Evolutionary conservation across 1,139 yeast species (phyloP).

Genomic region (Candida sanyaensis): DNA sequence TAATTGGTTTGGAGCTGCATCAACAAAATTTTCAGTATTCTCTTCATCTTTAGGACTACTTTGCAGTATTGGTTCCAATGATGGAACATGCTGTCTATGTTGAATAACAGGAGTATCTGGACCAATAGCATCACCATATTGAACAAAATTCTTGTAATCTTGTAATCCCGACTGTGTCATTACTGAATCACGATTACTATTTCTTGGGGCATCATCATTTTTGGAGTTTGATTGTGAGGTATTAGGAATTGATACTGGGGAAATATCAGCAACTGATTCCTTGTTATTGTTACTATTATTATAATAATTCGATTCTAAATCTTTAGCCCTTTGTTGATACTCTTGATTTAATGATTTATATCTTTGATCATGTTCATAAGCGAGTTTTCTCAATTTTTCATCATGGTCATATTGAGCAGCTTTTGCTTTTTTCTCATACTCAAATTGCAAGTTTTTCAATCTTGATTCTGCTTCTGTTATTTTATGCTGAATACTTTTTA

Average conservation of each 20-base stretch:
- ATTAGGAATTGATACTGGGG: slow-evolving; percentile 12
- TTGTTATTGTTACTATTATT: slow-evolving; percentile 2
- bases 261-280: slow-evolving; percentile 7
- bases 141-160: slow-evolving; percentile 48
- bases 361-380: slow-evolving; percentile 10
- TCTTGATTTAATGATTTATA: slow-evolving; percentile 4
- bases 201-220: slow-evolving; percentile 3
- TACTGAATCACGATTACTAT: slow-evolving; percentile 17
- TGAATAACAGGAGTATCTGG: slow-evolving; percentile 5
- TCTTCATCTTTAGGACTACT: neutral
- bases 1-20: slow-evolving; percentile 2
- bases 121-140: slow-evolving; percentile 32
- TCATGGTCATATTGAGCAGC: slow-evolving; percentile 14
- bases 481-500: slow-evolving; percentile 12
- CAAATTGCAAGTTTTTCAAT: slow-evolving; percentile 11
- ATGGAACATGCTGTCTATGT: slow-evolving; percentile 2
- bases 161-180: slow-evolving; percentile 31
- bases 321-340: slow-evolving; percentile 9
- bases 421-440: slow-evolving; percentile 11
- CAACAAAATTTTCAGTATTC: slow-evolving; percentile 9
- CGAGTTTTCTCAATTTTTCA: slow-evolving; percentile 9
- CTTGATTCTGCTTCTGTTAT: slow-evolving; percentile 10
- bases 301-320: slow-evolving; percentile 10
- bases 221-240: slow-evolving; percentile 14
- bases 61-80: slow-evolving; percentile 5